Conservation (phyloP, 805 yeast species). For the Wickerhamiella dianesei region DNA sequence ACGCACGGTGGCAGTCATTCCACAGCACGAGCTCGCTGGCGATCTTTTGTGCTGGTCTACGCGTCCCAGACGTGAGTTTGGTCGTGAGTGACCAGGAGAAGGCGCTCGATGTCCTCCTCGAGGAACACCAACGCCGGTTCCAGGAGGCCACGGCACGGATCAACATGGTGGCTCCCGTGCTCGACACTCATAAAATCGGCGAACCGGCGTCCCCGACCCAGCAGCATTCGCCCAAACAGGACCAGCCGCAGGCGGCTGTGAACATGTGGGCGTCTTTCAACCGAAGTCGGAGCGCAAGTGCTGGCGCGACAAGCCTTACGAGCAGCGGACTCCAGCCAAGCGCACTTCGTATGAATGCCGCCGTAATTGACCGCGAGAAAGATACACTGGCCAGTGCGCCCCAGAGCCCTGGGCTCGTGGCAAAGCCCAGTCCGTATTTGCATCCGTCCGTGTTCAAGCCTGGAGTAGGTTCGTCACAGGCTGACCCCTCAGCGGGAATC, state of each 20-base stretch:
- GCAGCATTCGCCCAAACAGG: not conserved
- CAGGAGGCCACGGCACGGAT: conserved; percentile 5
- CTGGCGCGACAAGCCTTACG: no score
- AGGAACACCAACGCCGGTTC: conserved; percentile 10
- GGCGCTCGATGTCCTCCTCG: conserved; percentile 1
- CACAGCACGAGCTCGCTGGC: not conserved
- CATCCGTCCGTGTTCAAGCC: not conserved
- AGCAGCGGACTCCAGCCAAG: no score
- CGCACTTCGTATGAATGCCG: no score
- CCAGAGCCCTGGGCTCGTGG: not conserved
- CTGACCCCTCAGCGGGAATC: conserved; percentile 1
- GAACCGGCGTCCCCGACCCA: not conserved
- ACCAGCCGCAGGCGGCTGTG: not conserved
- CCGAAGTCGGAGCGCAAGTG: not conserved
- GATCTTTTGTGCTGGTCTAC: not conserved
- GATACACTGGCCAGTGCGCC: not conserved
- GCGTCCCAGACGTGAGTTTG: not conserved
- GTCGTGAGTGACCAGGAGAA: not conserved
- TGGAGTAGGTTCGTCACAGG: not conserved
- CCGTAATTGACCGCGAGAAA: not conserved
- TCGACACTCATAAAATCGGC: not conserved
- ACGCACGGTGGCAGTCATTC: not conserved
- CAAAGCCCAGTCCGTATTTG: not conserved
- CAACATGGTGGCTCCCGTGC: not conserved
- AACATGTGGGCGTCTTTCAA: not conserved